phyloP scores from a whole-genome alignment of 306 rosid genomes.

The Acacia crassicarpa region DNA sequence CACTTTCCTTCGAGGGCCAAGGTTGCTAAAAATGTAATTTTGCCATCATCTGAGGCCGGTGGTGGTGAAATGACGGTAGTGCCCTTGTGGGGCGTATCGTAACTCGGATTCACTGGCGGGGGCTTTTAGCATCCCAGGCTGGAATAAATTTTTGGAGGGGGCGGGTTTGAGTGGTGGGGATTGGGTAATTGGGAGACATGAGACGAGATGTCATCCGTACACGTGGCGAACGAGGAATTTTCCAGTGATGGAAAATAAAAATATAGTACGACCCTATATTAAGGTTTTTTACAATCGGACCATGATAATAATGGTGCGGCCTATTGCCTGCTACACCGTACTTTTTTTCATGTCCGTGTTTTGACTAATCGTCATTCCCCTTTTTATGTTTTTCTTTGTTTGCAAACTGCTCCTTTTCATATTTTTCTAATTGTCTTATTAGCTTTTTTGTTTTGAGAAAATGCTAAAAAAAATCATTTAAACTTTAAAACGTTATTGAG shows the following conservation, averaged over 20 bases:
- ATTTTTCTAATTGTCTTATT: too few species aligned
- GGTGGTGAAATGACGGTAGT: background rate
- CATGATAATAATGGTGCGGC: conserved; percentile 37
- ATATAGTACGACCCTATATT: too few species aligned
- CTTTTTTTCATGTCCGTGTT: conserved; percentile 31
- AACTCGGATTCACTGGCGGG: background rate
- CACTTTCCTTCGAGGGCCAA: conserved; percentile 33
- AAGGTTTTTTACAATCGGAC: conserved; percentile 10
- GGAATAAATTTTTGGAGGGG: background rate
- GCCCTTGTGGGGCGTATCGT: conserved; percentile 8
- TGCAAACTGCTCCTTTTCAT: background rate
- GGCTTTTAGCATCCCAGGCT: background rate
- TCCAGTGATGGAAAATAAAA: background rate
- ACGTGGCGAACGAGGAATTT: conserved; percentile 30
- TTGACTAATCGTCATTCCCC: conserved; percentile 28
- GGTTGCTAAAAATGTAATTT: conserved; percentile 44
- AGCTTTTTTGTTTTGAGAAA: too few species aligned
- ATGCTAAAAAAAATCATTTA: too few species aligned
- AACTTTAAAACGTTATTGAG: too few species aligned
- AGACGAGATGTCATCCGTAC: conserved; percentile 32
- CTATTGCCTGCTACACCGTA: conserved; percentile 23
- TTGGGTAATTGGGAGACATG: background rate
- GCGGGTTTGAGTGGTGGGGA: background rate
- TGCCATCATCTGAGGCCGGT: conserved; percentile 11
- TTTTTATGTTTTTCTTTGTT: background rate